These are phyloP conservation scores for Tetrastigma voinierianum DNA, from an alignment of 164 flowering plant species.

Conservation along the genomic window DNA sequence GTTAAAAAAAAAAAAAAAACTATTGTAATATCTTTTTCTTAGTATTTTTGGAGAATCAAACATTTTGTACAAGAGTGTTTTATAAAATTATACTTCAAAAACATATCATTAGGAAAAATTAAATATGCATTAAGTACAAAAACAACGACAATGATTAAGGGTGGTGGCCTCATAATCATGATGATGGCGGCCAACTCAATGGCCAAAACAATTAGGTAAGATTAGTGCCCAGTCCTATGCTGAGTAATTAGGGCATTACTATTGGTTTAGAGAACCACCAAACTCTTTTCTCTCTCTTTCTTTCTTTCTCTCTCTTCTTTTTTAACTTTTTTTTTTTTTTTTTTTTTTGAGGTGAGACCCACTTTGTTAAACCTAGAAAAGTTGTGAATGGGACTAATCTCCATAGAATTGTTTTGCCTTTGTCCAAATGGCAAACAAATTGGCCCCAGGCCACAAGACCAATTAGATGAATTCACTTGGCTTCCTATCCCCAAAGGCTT, in stretches of 20 bases:
- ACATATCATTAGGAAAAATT: no score
- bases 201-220: neutral
- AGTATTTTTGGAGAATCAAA: no score
- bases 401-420: neutral
- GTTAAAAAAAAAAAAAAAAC: no score
- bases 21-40: no score
- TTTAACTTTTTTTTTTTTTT: no score
- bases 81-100: no score
- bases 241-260: neutral
- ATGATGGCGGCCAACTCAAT: neutral
- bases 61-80: no score
- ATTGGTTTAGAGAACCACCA: conserved; percentile 7
- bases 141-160: no score
- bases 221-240: neutral
- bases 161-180: neutral
- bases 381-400: neutral
- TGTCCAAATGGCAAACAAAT: neutral
- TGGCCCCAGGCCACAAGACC: conserved; percentile 8
- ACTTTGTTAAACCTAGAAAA: neutral
- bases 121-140: no score
- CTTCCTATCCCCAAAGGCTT: no score
- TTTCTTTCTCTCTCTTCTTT: no score
- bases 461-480: neutral
- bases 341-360: no score
- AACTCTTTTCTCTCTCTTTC: neutral